Evolutionary conservation across 2,329 filamentous ascomycete species (phyloP).

Genomic region (Zymoseptoria pseudotritici): DNA sequence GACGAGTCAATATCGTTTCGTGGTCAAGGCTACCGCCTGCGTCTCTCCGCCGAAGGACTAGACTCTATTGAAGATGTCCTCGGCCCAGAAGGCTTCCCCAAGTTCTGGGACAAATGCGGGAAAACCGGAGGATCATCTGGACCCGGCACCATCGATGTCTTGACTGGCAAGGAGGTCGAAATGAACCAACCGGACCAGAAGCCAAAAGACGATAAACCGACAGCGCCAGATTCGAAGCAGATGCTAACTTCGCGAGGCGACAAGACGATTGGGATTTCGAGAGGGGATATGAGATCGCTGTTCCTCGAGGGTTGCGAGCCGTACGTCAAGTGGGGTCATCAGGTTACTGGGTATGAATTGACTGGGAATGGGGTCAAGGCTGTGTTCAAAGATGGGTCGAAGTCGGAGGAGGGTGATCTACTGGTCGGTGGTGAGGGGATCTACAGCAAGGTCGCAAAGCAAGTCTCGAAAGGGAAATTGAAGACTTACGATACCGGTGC

Average conservation of each 20-base stretch:
- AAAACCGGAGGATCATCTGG: slow-evolving; percentile 51
- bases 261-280: slow-evolving; percentile 54
- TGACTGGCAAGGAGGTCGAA: slow-evolving; percentile 40
- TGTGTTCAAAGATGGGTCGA: slow-evolving; percentile 54
- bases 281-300: slow-evolving; percentile 55
- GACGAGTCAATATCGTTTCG: slow-evolving; percentile 48
- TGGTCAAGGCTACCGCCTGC: slow-evolving; percentile 55
- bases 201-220: slow-evolving; percentile 19
- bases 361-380: slow-evolving; percentile 48
- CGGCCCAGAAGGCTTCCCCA: slow-evolving; percentile 34
- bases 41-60: slow-evolving; percentile 50
- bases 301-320: slow-evolving; percentile 53
- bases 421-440: slow-evolving; percentile 57
- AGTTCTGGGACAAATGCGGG: slow-evolving; percentile 53
- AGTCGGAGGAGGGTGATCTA: slow-evolving; percentile 52
- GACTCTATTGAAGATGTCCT: slow-evolving; percentile 53
- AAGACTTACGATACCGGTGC: slow-evolving; percentile 59
- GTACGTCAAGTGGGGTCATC: slow-evolving; percentile 48
- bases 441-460: slow-evolving; percentile 52
- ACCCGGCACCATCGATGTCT: slow-evolving; percentile 45
- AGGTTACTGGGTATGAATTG: slow-evolving; percentile 53
- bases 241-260: slow-evolving; percentile 46
- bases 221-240: slow-evolving; percentile 14
- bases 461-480: slow-evolving; percentile 50
- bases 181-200: slow-evolving; percentile 1